These are phyloP conservation scores for Venturia asperata DNA, from an alignment of 2,329 filamentous ascomycete genomes.

Conservation along the genomic window DNA sequence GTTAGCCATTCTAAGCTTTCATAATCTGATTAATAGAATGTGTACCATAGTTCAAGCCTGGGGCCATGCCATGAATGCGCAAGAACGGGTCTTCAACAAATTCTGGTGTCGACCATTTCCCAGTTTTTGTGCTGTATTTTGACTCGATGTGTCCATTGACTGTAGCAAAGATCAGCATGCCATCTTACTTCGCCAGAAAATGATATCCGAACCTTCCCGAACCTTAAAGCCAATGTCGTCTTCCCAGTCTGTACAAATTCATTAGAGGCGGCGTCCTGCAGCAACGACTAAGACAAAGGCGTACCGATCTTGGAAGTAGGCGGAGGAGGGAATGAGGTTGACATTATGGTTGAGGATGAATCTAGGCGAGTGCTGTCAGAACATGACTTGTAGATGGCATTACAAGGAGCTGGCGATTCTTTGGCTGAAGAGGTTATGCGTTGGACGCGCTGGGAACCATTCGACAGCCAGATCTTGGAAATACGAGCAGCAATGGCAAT, in stretches of 20 bases:
- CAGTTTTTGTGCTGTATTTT: slow-evolving; percentile 66
- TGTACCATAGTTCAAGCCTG: slow-evolving; percentile 77
- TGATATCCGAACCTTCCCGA: slow-evolving; percentile 18
- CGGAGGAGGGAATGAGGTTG: slow-evolving; percentile 20
- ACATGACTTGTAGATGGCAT: neutral
- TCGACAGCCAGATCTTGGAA: neutral
- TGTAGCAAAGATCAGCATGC: slow-evolving; percentile 28
- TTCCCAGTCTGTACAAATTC: slow-evolving; percentile 19
- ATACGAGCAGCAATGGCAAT: slow-evolving; percentile 1
- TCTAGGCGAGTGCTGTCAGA: neutral
- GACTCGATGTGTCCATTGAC: slow-evolving; percentile 94
- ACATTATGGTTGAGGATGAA: neutral
- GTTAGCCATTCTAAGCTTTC: neutral
- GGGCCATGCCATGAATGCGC: slow-evolving; percentile 88
- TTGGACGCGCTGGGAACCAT: neutral
- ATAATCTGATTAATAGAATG: neutral
- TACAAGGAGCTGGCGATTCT: neutral
- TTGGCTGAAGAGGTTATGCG: neutral
- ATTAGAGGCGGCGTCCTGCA: slow-evolving; percentile 5
- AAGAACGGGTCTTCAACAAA: slow-evolving; percentile 82
- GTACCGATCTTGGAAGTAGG: slow-evolving; percentile 20
- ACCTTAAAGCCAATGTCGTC: slow-evolving; percentile 20
- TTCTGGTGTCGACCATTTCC: slow-evolving; percentile 67
- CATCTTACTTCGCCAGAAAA: neutral
- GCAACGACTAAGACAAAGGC: neutral